Evolutionary conservation across 345 rosid species (phyloP).

Genomic region (Gossypium rotundifolium): DNA sequence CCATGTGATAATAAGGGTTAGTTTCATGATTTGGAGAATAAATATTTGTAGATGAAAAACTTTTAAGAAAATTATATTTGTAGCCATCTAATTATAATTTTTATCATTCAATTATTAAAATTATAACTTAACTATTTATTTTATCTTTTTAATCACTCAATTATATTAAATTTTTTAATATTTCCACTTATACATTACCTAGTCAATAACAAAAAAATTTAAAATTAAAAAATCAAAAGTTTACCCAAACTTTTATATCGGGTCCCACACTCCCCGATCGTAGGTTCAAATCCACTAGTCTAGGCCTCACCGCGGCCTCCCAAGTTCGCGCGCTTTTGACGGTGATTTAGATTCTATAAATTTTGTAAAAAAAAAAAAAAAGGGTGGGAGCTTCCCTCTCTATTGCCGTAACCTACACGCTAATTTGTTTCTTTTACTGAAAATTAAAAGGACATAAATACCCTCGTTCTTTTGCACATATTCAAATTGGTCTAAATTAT

Average conservation of each 20-base stretch:
- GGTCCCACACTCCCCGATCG: not conserved
- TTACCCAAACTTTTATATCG: conserved; percentile 8
- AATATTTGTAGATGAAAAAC: not conserved
- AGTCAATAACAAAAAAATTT: no score
- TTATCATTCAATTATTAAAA: no score
- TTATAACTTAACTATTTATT: accelerated
- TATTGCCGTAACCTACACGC: conserved; percentile 3
- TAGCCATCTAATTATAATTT: no score
- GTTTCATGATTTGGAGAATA: not conserved
- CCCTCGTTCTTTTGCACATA: conserved; percentile 2
- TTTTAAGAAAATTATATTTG: not conserved
- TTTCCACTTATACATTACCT: no score
- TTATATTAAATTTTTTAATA: no score
- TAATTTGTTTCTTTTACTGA: not conserved
- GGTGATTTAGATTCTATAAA: conserved; percentile 16
- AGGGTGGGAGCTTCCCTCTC: no score
- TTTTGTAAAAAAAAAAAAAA: not conserved
- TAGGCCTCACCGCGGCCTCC: conserved; percentile 19
- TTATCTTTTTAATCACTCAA: no score
- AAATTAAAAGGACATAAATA: conserved; percentile 13
- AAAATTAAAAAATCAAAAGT: no score
- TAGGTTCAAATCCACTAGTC: conserved; percentile 19
- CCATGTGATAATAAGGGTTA: no score
- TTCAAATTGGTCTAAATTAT: not conserved
- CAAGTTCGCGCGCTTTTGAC: conserved; percentile 34